A percentile compares a stretch with the other conserved stretches of the same genome.
Evolutionary conservation across 2,329 filamentous ascomycete genomes (phyloP).

Genomic region (Ceratocystis colombiana): DNA sequence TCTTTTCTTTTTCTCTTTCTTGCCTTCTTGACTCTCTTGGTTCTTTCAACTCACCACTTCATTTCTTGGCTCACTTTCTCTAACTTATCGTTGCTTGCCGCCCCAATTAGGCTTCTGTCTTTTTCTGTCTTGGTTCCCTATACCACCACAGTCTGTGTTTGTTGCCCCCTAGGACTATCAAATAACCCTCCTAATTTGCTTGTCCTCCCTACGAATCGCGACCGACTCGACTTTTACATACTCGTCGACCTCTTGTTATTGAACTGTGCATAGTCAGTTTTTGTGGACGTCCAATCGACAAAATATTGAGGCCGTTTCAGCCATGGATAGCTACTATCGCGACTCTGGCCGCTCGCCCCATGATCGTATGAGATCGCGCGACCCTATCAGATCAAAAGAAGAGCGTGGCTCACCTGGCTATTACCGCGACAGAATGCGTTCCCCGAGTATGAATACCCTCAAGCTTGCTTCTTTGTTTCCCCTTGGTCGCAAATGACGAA

Average conservation of each 20-base stretch:
- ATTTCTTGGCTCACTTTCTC: constrained; percentile 40
- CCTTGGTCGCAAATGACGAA: not conserved
- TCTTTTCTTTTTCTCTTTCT: constrained; percentile 13
- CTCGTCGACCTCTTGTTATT: constrained; percentile 1
- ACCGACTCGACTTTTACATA: not conserved
- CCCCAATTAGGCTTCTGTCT: constrained; percentile 38
- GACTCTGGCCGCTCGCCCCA: constrained; percentile 46
- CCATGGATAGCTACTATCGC: constrained; percentile 50
- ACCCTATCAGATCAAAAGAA: constrained; percentile 43
- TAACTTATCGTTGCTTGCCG: constrained; percentile 39
- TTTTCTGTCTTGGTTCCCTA: constrained; percentile 27
- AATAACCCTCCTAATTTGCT: constrained; percentile 24
- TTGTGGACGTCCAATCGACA: not conserved
- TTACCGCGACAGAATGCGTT: constrained; percentile 47
- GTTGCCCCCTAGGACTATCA: constrained; percentile 29
- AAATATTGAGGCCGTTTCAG: constrained; percentile 23
- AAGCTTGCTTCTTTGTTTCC: constrained; percentile 3
- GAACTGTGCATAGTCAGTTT: not conserved
- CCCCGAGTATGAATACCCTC: constrained; percentile 51
- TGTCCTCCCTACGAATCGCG: not conserved
- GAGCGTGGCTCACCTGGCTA: constrained; percentile 43
- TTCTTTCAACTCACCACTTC: constrained; percentile 28
- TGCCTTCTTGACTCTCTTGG: constrained; percentile 23
- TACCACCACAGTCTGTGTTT: constrained; percentile 27
- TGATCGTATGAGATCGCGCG: constrained; percentile 44